Percentiles rank a stretch among this genome's conserved stretches.
These are phyloP conservation scores for Saccharomyces pastorianus DNA, from an alignment of 1,139 yeast genomes.

Conservation along the genomic window DNA sequence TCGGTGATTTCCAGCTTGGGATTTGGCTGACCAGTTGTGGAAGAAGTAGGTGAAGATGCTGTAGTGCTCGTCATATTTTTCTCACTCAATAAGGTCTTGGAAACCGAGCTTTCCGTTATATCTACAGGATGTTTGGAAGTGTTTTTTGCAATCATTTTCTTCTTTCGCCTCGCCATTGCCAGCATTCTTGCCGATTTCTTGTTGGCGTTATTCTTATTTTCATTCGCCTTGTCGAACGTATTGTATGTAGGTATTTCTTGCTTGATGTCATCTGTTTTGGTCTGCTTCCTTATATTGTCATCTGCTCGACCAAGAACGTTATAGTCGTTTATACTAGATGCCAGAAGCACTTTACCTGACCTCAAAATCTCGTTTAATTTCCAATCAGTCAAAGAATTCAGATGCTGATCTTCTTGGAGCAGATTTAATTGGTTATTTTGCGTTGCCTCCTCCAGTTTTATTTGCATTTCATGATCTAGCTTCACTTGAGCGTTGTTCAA, in stretches of 20 bases:
- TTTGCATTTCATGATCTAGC: conserved; percentile 27
- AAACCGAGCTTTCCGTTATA: conserved; percentile 68
- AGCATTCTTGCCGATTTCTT: conserved; percentile 71
- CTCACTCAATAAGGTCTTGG: conserved; percentile 40
- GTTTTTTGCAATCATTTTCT: conserved; percentile 70
- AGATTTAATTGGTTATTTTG: conserved; percentile 32
- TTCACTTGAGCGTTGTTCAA: conserved; percentile 21
- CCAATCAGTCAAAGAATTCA: conserved; percentile 57
- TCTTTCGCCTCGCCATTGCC: conserved; percentile 89
- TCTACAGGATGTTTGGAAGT: conserved; percentile 58
- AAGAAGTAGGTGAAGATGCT: conserved; percentile 13
- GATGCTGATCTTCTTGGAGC: conserved; percentile 41
- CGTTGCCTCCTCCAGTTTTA: conserved; percentile 34
- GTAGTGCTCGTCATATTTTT: conserved; percentile 8
- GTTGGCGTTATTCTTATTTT: conserved; percentile 12
- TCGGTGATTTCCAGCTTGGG: conserved; percentile 49
- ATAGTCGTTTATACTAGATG: conserved; percentile 55
- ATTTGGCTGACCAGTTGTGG: conserved; percentile 3
- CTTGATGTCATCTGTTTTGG: conserved; percentile 7
- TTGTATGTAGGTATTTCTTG: conserved; percentile 14
- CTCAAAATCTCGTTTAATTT: conserved; percentile 55
- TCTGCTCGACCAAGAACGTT: conserved; percentile 14
- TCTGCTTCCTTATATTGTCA: conserved; percentile 25
- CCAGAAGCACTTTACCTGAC: conserved; percentile 64
- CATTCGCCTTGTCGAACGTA: conserved; percentile 11